Base-by-base conservation (phyloP, 1,284 basidiomycete species). In the Agroathelia rolfsii region DNA sequence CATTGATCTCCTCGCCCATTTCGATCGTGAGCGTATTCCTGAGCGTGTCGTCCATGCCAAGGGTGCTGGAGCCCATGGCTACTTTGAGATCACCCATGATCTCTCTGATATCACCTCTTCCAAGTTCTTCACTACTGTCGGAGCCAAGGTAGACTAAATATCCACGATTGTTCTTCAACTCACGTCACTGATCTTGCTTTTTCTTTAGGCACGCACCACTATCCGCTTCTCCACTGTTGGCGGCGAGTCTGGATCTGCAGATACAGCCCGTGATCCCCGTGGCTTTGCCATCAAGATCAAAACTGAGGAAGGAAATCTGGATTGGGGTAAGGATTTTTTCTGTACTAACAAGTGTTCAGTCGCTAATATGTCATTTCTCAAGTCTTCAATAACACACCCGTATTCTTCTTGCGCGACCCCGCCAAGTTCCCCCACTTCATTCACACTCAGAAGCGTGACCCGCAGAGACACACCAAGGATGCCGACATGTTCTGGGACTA, bases 11-110 rank as follows among this genome's bases (percentile, higher is more conserved):
- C 72, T 94, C 44, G 79, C 85, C 24, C 88, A 93, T 69, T 93
- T 94, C 51, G 85, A 87, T 59, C 76, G 87, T 36, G 90, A 95
- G 65, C 81, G 92, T 57, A 93, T 96, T 52, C 92, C 92, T 13
- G 93, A 94, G 70, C 86, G 89, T 58, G 84, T 92, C 34, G 86
- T 88, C 36, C 86, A 87, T 50, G 84, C 85, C 39, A 87, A 85
- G 55, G 87, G 78, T 41, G 79, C 80, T 35, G 92, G 88, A 43
- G 92, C 90, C 17, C 88, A 94, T 51, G 92, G 92, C n/a, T 75
- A 76, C 62, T 94, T 90, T 54, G 78, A 89, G 59, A 71, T 81
- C 48, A 92, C 87, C 22, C 74, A 90, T 41, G 77, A 82, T 47
- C 68, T 90, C 50, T 72, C 73, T 40, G 85, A 94, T 53, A 64